Evolutionary conservation across 352 stramenopile species (phyloP).

Genomic region (Phytophthora fragariaefolia): DNA sequence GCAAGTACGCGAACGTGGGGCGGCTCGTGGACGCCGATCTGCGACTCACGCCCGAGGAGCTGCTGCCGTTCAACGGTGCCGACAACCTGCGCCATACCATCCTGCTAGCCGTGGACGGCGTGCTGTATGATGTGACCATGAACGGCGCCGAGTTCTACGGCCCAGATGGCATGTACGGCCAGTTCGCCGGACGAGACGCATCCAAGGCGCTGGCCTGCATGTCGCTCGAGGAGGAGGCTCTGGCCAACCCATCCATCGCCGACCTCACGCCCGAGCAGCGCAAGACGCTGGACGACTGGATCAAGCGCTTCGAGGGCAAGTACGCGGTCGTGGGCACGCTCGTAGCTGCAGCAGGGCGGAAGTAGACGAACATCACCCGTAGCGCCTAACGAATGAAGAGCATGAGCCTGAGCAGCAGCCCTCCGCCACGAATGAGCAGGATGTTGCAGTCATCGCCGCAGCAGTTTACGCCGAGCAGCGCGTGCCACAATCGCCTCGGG

Average conservation of each 20-base stretch:
- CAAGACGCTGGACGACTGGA: slow-evolving; percentile 94
- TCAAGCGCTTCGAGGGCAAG: slow-evolving; percentile 91
- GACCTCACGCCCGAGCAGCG: slow-evolving; percentile 89
- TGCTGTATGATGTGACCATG: slow-evolving; percentile 95
- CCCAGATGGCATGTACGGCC: slow-evolving; percentile 88
- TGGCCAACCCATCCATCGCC: slow-evolving; percentile 83
- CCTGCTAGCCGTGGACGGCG: slow-evolving; percentile 88
- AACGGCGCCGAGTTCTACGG: slow-evolving; percentile 93
- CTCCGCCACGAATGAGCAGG: background rate
- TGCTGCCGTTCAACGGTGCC: slow-evolving; percentile 78
- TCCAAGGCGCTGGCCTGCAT: slow-evolving; percentile 94
- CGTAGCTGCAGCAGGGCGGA: background rate
- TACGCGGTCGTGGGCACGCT: slow-evolving; percentile 92
- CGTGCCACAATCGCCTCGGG: too few species aligned
- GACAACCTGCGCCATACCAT: slow-evolving; percentile 75
- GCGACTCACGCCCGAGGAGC: slow-evolving; percentile 57
- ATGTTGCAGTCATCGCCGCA: slow-evolving; percentile 7
- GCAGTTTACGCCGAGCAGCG: slow-evolving; percentile 14
- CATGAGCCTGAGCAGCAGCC: background rate
- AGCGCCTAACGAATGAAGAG: slow-evolving; percentile 15
- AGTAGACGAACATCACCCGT: slow-evolving; percentile 4
- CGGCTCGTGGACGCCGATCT: slow-evolving; percentile 71
- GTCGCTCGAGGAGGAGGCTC: slow-evolving; percentile 92
- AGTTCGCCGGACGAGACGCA: slow-evolving; percentile 95
- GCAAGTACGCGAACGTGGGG: slow-evolving; percentile 91